Evolutionary conservation across 176 grass and related monocot species (phyloP), one percentile per base, ranked within the genome.

Genomic region (Aegilops speltoides): DNA sequence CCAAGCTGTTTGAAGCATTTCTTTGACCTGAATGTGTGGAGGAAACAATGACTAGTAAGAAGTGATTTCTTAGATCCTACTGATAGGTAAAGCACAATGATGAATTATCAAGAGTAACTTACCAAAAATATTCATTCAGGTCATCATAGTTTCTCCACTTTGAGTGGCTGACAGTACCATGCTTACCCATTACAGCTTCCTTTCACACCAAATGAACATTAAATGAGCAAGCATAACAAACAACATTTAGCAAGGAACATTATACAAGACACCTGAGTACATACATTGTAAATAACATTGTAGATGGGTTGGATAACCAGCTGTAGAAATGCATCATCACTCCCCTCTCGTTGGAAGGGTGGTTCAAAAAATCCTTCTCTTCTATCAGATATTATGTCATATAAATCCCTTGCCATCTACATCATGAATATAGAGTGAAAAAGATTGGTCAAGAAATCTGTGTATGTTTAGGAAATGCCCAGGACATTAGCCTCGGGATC

Each of bases 101-200:
- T 32, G 24, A 89, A 79, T 23, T 37, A 82, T 64, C 62, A 92
- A 38, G 36, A 81, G 68, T 31, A 31, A 80, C 65, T 83, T 89
- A 98, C 97, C 94, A 98, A 80, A 98, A 98, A 70, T 87, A 98
- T 84, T 98, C 97, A 52, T 98, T 98, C 79, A 98, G 83, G 78
- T 98, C 97, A 70, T 98, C 97, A 83, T 98, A 98, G 69, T 98
- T 98, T 93, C 97, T 94, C 97, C 97, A 98, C 76, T 68, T 87
- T 73, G 97, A 98, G 90, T 98, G 97, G 82, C 97, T 98, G 40
- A 41, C 77, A 25, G 88, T 95, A 93, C 92, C 89, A 45, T 3
- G 7, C 89, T 93, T 96, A 65, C 85, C 85, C 79, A 68, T 88
- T 74, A 10, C 57, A 86, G 91, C 85, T 94, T 98, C 97, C 97